Base-by-base conservation (phyloP, 768 basidiomycete genomes). In the Rickenella mellea region DNA sequence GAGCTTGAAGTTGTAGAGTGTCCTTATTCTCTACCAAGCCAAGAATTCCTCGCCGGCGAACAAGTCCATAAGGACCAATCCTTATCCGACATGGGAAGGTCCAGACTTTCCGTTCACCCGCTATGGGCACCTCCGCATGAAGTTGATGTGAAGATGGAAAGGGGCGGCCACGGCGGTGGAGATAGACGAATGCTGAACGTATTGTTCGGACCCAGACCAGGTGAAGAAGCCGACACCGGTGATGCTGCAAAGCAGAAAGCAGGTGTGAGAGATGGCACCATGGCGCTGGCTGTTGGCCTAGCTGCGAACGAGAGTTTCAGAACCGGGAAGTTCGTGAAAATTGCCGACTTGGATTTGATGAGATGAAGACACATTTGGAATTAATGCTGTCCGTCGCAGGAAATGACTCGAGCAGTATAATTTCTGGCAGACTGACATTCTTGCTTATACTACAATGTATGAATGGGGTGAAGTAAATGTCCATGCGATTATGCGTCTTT, bases 1-100 rank as follows among this genome's bases (percentile, higher is more conserved):
- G 73, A 74, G 56, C 61, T 73, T 12, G 68, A 69, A 44, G 70
- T 72, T 26, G 69, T 72, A 26, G 73, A 75, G 48, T 66, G 62
- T 12, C 51, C 59, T 42, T 65, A 55, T 47, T 61, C 65, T 2
- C 49, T 61, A 14, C 59, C 57, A 11, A 47, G 49, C 1, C 59
- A 57, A 11, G 54, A 47, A 5, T 56, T 60, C 20, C 48, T 50
- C 10, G 52, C 57, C 40, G 58, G 56, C 20, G 65, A 64, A 4
- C 49, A 63, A 10, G 58, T 63, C 31, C 65, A 67, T 47, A 64
- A 66, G n/a, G 60, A 45, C 1, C 48, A 56, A 11, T 48, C 66
- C 1, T 60, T 67, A 27, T 68, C 68, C 2, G 61, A 72, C 45
- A 64, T 67, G 4, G 70, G 71, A 5, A 60, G 56, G 26, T 62